Base-by-base conservation (phyloP, 768 basidiomycete genomes). In the Phaeotremella skinneri region DNA sequence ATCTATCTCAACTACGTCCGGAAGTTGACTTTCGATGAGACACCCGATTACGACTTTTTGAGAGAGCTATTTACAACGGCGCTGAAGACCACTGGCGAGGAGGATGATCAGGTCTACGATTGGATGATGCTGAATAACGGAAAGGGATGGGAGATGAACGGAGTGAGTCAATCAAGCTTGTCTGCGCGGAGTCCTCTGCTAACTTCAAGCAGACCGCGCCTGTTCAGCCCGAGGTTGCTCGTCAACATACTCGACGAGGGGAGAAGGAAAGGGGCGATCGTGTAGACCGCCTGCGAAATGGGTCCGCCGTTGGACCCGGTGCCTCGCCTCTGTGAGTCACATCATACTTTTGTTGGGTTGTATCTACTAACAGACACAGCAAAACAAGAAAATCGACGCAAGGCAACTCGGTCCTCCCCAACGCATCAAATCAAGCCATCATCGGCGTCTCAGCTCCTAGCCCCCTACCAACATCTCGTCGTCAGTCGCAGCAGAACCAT, bases 1-100 rank as follows among this genome's bases (percentile, higher is more conserved):
- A 98, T 99, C 73, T 99, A 98, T 79, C 83, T 99, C 52, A 98
- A 98, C 80, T 99, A 99, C 79, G 96, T 98, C 62, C 87, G 96
- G 62, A 99, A 97, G 76, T 85, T 99, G 64, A 96, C 94, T 14
- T 99, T 99, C 77, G 96, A 98, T 76, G 96, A 99, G 79, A 90
- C 92, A 21, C 96, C 96, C 41, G 96, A 99, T 79, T 99, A 99
- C 75, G 93, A 98, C 73, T 99, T 99, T 80, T 78, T 99, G 70
- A 84, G 93, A 60, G 96, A 97, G 68, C 81, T 99, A 54, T 97
- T 98, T 76, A 82, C 87, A 56, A 97, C 97, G 76, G 87, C 96
- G 49, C 81, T 98, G 79, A 92, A 92, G 81, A 90, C 85, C 75
- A 88, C 85, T 65, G 87, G 85, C 58, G 96, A 98, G 68, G 76